These are phyloP conservation scores for Terfezia claveryi DNA, from an alignment of 495 filamentous ascomycete genomes.

Conservation along the genomic window DNA sequence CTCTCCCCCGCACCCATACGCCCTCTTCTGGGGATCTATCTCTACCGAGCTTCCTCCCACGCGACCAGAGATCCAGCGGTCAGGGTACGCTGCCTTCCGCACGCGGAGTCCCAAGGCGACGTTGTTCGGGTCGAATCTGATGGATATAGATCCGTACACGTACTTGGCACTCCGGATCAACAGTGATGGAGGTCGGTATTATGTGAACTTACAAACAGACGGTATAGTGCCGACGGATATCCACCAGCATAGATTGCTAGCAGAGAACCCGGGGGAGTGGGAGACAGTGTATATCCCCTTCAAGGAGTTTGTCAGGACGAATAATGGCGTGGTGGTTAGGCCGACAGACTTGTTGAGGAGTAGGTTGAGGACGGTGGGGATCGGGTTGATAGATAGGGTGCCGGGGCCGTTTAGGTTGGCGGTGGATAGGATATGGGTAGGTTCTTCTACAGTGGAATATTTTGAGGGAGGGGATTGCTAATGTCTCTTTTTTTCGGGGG, in stretches of 20 bases:
- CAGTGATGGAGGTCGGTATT: conserved; percentile 77
- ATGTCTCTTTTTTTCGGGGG: neutral
- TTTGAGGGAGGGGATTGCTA: neutral
- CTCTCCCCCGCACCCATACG: conserved; percentile 23
- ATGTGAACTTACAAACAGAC: conserved; percentile 89
- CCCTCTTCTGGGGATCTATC: conserved; percentile 68
- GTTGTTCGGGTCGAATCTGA: conserved; percentile 59
- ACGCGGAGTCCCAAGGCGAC: conserved; percentile 37
- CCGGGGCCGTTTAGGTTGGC: conserved; percentile 68
- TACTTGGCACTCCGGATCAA: conserved; percentile 81
- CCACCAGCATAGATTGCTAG: conserved; percentile 82
- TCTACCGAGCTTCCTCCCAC: conserved; percentile 64
- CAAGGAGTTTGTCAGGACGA: conserved; percentile 84
- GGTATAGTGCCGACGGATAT: conserved; percentile 77
- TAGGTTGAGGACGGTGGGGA: conserved; percentile 62
- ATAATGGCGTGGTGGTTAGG: conserved; percentile 71
- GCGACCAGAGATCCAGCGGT: conserved; percentile 42
- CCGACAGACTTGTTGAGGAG: conserved; percentile 74
- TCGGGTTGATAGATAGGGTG: conserved; percentile 72
- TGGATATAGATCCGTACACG: conserved; percentile 72
- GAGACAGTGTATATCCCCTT: conserved; percentile 79
- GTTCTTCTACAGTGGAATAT: neutral
- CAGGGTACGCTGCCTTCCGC: conserved; percentile 78
- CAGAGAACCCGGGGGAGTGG: conserved; percentile 64
- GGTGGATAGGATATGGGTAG: conserved; percentile 63